Evolutionary conservation across 495 filamentous ascomycete genomes (phyloP).

Genomic region (Aspergillus sclerotioniger): DNA sequence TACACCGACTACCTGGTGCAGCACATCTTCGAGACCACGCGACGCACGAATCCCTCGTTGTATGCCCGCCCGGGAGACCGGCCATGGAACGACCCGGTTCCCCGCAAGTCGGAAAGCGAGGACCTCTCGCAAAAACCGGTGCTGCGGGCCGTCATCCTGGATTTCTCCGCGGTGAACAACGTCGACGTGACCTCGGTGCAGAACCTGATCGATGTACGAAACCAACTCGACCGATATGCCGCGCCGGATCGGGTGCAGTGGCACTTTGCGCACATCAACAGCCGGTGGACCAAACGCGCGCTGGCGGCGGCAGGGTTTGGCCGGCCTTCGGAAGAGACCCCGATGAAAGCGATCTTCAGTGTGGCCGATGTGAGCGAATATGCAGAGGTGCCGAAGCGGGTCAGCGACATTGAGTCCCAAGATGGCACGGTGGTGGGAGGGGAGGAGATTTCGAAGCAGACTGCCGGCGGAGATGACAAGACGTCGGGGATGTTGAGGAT

Average conservation of each 20-base stretch:
- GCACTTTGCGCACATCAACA: not conserved
- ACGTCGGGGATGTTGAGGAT: too few species aligned
- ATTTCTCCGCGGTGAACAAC: not conserved
- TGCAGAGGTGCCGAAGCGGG: not conserved
- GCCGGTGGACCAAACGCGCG: not conserved
- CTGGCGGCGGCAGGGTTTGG: not conserved
- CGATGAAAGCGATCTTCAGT: not conserved
- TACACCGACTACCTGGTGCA: not conserved
- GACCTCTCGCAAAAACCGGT: not conserved
- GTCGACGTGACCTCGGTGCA: not conserved
- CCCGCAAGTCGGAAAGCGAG: not conserved
- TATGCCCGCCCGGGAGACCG: not conserved
- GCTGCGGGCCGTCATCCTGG: not conserved
- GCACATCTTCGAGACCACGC: not conserved
- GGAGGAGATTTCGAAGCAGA: too few species aligned
- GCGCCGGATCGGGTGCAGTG: not conserved
- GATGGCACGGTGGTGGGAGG: too few species aligned
- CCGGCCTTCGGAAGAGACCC: not conserved
- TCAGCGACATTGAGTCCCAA: too few species aligned
- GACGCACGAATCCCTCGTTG: not conserved
- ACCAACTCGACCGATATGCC: not conserved
- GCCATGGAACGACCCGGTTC: not conserved
- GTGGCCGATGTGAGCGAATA: not conserved
- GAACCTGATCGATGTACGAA: not conserved
- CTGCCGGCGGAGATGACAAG: too few species aligned